Conservation (phyloP, 257 asterid genomes). For the Thymus quinquecostatus region DNA sequence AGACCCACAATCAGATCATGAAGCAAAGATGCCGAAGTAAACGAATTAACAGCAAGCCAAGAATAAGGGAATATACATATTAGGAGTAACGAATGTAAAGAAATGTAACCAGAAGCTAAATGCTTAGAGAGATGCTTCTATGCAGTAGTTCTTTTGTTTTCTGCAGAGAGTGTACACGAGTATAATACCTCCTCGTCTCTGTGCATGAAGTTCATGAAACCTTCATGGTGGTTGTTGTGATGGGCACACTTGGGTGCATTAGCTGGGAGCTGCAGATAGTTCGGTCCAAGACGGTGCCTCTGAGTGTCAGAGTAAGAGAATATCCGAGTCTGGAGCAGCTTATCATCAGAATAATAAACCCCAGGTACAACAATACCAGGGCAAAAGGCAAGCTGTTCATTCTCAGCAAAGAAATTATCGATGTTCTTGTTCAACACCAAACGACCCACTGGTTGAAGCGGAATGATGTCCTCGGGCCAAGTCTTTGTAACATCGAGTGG, state of each 20-base stretch:
- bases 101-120: background rate
- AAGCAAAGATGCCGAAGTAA: slow-evolving; percentile 10
- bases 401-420: slow-evolving; percentile 73
- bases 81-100: background rate
- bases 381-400: slow-evolving; percentile 64
- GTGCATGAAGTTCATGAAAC: slow-evolving; percentile 69
- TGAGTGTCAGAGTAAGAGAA: slow-evolving; percentile 65
- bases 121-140: too few species aligned
- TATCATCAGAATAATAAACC: slow-evolving; percentile 60
- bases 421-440: slow-evolving; percentile 84
- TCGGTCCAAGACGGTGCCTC: slow-evolving; percentile 78
- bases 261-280: slow-evolving; percentile 64
- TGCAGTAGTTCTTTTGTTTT: background rate
- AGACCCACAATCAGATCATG: slow-evolving; percentile 18
- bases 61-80: background rate
- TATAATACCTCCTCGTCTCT: slow-evolving; percentile 63
- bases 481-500: slow-evolving; percentile 88
- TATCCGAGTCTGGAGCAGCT: slow-evolving; percentile 63
- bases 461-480: slow-evolving; percentile 91
- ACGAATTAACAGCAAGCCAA: background rate
- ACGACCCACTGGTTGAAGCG: slow-evolving; percentile 94
- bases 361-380: slow-evolving; percentile 64
- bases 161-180: background rate
- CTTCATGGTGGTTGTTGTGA: slow-evolving; percentile 70
- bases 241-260: slow-evolving; percentile 66